A percentile compares a stretch with the other conserved stretches of the same genome.
These are phyloP conservation scores for Verticillium albo-atrum DNA, from an alignment of 2,329 filamentous ascomycete genomes.

Conservation along the genomic window DNA sequence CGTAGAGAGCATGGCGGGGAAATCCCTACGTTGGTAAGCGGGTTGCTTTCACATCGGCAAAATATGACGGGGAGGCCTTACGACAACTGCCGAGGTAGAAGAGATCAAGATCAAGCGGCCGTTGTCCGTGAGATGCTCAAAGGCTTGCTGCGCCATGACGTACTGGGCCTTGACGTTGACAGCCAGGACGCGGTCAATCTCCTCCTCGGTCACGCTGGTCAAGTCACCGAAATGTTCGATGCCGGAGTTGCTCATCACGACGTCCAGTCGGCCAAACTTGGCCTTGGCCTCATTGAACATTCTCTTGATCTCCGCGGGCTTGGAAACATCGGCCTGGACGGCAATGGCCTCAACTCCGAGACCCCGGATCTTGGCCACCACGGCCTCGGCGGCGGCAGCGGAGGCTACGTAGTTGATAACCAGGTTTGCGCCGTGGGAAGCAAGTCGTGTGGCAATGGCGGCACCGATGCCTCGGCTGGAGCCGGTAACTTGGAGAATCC, in stretches of 20 bases:
- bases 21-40: slow-evolving; percentile 54
- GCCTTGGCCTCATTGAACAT: slow-evolving; percentile 59
- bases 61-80: too few species aligned
- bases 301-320: slow-evolving; percentile 55
- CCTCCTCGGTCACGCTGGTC: slow-evolving; percentile 62
- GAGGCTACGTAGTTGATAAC: slow-evolving; percentile 56
- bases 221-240: slow-evolving; percentile 64
- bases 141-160: slow-evolving; percentile 66
- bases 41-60: too few species aligned
- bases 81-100: slow-evolving; percentile 51
- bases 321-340: slow-evolving; percentile 62
- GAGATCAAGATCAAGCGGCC: slow-evolving; percentile 70
- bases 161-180: slow-evolving; percentile 66
- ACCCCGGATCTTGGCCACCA: slow-evolving; percentile 46
- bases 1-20: slow-evolving; percentile 67
- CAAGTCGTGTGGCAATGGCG: slow-evolving; percentile 53
- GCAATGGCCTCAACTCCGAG: slow-evolving; percentile 56
- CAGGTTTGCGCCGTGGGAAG: slow-evolving; percentile 49
- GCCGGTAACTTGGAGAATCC: slow-evolving; percentile 7
- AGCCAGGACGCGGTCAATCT: slow-evolving; percentile 66
- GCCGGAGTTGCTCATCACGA: slow-evolving; percentile 66
- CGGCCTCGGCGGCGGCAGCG: slow-evolving; percentile 49
- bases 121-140: slow-evolving; percentile 61
- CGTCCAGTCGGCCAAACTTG: slow-evolving; percentile 62
- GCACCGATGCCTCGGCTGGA: slow-evolving; percentile 52